Conservation (phyloP, 1,284 basidiomycete species). For the Meripilus lineatus region DNA sequence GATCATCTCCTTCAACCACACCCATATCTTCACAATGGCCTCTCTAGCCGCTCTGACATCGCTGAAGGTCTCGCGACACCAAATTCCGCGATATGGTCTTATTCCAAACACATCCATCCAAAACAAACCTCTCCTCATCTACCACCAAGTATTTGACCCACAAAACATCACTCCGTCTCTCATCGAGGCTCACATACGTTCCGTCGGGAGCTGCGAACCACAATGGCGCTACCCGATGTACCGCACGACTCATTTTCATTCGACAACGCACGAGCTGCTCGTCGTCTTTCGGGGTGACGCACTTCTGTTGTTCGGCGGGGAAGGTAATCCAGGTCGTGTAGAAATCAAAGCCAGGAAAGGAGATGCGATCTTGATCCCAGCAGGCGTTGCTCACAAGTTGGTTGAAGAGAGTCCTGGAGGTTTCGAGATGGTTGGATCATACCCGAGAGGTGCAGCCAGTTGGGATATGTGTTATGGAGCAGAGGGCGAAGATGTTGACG, state of each 20-base stretch:
- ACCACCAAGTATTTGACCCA: constrained; percentile 20
- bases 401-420: constrained; percentile 26
- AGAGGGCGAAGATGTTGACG: constrained; percentile 24
- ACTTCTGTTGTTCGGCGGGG: constrained; percentile 35
- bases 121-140: constrained; percentile 23
- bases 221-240: constrained; percentile 41
- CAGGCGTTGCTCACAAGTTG: constrained; percentile 35
- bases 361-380: constrained; percentile 37
- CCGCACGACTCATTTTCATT: constrained; percentile 37
- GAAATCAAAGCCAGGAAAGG: constrained; percentile 29
- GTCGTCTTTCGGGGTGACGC: constrained; percentile 30
- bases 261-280: constrained; percentile 37
- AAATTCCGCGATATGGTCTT: constrained; percentile 19
- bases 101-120: constrained; percentile 27
- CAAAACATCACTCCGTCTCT: constrained; percentile 14
- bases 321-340: constrained; percentile 28
- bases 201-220: constrained; percentile 30
- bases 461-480: constrained; percentile 38
- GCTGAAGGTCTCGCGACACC: constrained; percentile 20
- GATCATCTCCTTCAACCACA: no score
- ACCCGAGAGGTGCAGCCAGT: constrained; percentile 27
- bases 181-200: constrained; percentile 29
- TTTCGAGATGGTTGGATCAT: constrained; percentile 40
- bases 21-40: not conserved
- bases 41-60: constrained; percentile 15